A percentile compares a stretch with the other conserved stretches of the same genome.
These are phyloP conservation scores for Teratosphaeria gauchensis DNA, from an alignment of 2,329 filamentous ascomycete species.

Conservation along the genomic window DNA sequence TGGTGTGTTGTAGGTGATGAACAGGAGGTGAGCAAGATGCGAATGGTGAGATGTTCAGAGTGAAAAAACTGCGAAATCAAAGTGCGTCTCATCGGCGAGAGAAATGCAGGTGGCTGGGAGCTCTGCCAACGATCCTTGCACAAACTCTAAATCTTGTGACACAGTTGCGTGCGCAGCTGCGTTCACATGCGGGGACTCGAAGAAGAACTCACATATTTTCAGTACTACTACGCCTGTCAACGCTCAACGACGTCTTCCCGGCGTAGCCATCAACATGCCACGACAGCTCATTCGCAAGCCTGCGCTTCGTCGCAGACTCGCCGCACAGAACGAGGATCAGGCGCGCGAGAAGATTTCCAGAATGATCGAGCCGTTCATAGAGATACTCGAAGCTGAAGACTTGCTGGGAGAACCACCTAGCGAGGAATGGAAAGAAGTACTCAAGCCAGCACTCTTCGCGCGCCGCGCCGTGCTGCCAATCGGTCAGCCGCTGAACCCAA, in stretches of 20 bases:
- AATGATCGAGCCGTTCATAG: not conserved
- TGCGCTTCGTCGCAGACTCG: conserved; percentile 22
- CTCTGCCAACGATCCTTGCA: not conserved
- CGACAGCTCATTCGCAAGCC: conserved; percentile 13
- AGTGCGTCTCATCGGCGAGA: not conserved
- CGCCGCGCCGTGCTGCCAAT: not conserved
- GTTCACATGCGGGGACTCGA: not conserved
- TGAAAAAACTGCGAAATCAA: not conserved
- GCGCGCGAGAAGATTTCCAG: not conserved
- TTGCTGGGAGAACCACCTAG: not conserved
- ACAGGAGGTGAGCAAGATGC: not conserved
- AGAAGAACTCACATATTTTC: not conserved
- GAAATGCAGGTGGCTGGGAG: not conserved
- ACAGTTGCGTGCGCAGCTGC: not conserved
- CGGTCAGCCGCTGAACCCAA: not conserved
- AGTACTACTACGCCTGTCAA: not conserved
- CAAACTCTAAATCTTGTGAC: not conserved
- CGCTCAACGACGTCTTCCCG: not conserved
- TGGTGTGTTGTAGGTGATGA: not conserved
- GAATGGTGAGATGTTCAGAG: not conserved
- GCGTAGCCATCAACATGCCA: not conserved
- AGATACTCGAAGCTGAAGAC: not conserved
- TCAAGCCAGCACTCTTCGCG: conserved; percentile 1
- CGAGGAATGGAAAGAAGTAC: not conserved
- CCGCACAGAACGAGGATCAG: not conserved